phyloP scores from a whole-genome alignment of 2,329 filamentous ascomycete species.

The Pseudogymnoascus sp. region DNA sequence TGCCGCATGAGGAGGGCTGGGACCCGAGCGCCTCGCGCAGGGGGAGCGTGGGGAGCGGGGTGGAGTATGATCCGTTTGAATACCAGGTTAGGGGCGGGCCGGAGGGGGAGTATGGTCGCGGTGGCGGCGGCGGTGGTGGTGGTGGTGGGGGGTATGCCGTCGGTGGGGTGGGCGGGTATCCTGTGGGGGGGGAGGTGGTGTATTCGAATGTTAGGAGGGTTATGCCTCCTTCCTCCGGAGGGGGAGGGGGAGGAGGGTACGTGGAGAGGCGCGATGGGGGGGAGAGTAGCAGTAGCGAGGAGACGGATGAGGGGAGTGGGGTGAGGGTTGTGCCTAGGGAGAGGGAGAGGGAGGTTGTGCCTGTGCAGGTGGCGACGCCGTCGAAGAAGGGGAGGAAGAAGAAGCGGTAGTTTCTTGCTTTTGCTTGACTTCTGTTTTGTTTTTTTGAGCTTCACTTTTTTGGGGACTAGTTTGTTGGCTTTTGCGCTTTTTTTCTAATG shows the following conservation, averaged over 20 bases:
- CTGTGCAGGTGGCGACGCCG: not conserved
- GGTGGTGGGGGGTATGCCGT: not conserved
- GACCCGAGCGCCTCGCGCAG: slow-evolving; percentile 30
- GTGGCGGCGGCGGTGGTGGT: not conserved
- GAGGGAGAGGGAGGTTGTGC: not conserved
- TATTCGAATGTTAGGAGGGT: not conserved
- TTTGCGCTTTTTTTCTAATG: not conserved
- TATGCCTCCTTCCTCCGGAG: not conserved
- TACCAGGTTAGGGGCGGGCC: not conserved
- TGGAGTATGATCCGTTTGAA: slow-evolving; percentile 3
- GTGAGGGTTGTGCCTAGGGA: not conserved
- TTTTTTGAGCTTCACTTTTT: too few relatives aligned
- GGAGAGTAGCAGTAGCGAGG: not conserved
- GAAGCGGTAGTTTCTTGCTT: not conserved
- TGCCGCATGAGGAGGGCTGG: slow-evolving; percentile 42
- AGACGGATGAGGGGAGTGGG: not conserved
- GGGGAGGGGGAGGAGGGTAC: not conserved
- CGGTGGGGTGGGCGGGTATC: not conserved
- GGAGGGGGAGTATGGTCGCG: not conserved
- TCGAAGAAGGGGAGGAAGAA: not conserved
- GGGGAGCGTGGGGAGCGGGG: slow-evolving; percentile 7
- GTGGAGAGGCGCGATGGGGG: not conserved
- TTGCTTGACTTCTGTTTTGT: not conserved
- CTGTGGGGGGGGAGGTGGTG: not conserved
- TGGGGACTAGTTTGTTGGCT: too few relatives aligned